Evolutionary conservation across 73 alveolate species (phyloP).

Genomic region (Paramecium caudatum): DNA sequence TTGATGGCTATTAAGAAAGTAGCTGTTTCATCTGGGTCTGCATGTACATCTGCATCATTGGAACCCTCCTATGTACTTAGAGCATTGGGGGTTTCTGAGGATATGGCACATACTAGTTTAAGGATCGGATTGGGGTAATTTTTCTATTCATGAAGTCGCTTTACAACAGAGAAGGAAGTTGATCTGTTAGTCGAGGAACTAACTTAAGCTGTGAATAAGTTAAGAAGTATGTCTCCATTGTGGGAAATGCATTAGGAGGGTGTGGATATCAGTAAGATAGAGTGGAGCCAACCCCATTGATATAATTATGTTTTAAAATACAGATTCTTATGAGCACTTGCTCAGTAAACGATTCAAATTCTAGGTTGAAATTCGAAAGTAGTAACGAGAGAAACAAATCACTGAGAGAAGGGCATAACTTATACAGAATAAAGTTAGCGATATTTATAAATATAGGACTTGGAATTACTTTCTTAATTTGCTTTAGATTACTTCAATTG

Average conservation of each 20-base stretch:
- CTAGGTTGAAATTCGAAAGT: no score
- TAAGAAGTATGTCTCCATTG: slow-evolving; percentile 94
- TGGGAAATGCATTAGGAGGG: slow-evolving; percentile 89
- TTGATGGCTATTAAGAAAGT: slow-evolving; percentile 88
- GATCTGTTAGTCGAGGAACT: slow-evolving; percentile 81
- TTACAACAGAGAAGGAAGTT: slow-evolving; percentile 91
- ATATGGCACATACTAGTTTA: slow-evolving; percentile 91
- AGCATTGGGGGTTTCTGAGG: slow-evolving; percentile 96
- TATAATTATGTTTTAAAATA: no score
- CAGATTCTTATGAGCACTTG: no score
- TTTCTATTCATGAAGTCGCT: slow-evolving; percentile 73
- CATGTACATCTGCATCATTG: slow-evolving; percentile 97
- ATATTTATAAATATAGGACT: no score
- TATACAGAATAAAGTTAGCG: no score
- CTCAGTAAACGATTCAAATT: no score
- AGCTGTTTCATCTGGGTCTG: slow-evolving; percentile 98
- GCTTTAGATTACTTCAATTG: background rate
- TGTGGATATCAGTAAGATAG: slow-evolving; percentile 29
- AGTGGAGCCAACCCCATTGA: slow-evolving; percentile 47
- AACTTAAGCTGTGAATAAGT: slow-evolving; percentile 80
- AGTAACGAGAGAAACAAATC: no score
- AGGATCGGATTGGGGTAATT: slow-evolving; percentile 93
- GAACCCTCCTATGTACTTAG: slow-evolving; percentile 96
- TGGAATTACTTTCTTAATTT: slow-evolving; percentile 25
- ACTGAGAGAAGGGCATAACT: no score